Evolutionary conservation across 2,329 filamentous ascomycete species (phyloP), one percentile per base, ranked within the genome.

Genomic region (Conoideocrella luteorostrata): DNA sequence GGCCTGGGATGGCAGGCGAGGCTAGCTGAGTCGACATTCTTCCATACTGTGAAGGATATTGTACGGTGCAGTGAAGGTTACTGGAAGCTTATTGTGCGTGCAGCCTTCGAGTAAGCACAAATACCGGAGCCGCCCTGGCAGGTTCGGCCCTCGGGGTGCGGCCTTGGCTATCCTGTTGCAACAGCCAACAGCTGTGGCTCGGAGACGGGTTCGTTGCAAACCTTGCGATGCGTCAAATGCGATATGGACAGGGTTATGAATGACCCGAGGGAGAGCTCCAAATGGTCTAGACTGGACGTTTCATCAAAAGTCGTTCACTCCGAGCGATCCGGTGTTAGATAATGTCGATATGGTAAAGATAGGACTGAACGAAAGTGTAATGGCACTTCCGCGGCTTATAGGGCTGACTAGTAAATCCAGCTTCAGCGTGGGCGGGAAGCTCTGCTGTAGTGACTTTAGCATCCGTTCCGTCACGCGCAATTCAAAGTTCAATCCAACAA

Each of bases 21-120:
- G 56, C 49, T 49, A 57, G 50, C 40, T 52, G 57, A 46, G 53
- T 47, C 46, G 58, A 53, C 62, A 65, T 65, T 32, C n/a, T 64
- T 55, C 62, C 62, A 65, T 65, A 49, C 57, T 64, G 61, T 11
- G 40, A 42, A 20, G 24, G 41, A 26, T 7, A 7, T 18, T 15
- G n/a, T n/a, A n/a, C n/a, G n/a, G n/a, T n/a, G 26, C 12, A 32
- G 24, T 15, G 24, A 30, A 26, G n/a, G n/a, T n/a, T 17, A 32
- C 18, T 9, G n/a, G 15, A 18, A 6, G 17, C 12, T 13, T 41
- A 7, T n/a, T 12, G 12, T 26, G 22, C n/a, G 30, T 17, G 30
- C 30, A 34, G 30, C 30, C 30, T 34, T 34, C n/a, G 9, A 29
- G 26, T n/a, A 29, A 29, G 26, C 26, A n/a, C n/a, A n/a, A n/a